Evolutionary conservation across 805 yeast genomes (phyloP).

Genomic region (Torulaspora maleeae): DNA sequence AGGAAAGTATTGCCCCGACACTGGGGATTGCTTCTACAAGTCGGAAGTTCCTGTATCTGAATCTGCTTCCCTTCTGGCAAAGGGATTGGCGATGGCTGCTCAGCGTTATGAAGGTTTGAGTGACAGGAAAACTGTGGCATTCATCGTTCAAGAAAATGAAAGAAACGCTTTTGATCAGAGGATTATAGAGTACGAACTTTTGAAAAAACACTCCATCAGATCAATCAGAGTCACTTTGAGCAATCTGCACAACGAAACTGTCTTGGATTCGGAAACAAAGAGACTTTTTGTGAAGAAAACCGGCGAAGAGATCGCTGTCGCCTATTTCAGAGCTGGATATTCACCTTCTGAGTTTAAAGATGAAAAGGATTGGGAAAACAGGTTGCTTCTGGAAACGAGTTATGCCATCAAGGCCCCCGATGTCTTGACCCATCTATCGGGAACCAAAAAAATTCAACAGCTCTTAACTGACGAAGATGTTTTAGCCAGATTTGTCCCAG

Average conservation of each 20-base stretch:
- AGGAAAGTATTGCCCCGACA: constrained; percentile 48
- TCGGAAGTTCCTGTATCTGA: constrained; percentile 58
- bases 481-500: constrained; percentile 43
- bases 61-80: constrained; percentile 57
- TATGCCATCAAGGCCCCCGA: constrained; percentile 90
- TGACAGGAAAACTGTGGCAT: constrained; percentile 52
- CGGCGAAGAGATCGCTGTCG: constrained; percentile 74
- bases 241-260: constrained; percentile 46
- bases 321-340: constrained; percentile 87
- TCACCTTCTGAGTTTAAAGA: constrained; percentile 72
- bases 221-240: constrained; percentile 65
- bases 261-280: constrained; percentile 37
- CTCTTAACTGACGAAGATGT: constrained; percentile 56
- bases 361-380: constrained; percentile 69
- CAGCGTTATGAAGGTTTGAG: constrained; percentile 42
- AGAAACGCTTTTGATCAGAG: constrained; percentile 91
- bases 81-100: constrained; percentile 66
- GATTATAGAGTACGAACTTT: constrained; percentile 65
- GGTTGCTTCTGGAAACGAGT: constrained; percentile 67
- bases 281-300: constrained; percentile 51
- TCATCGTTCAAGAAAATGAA: constrained; percentile 81
- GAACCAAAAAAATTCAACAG: constrained; percentile 93
- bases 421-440: constrained; percentile 81
- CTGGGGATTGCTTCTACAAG: constrained; percentile 41
- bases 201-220: constrained; percentile 51